These are phyloP conservation scores for Leishmania lainsoni DNA, from an alignment of 208 protist genomes.

Conservation along the genomic window DNA sequence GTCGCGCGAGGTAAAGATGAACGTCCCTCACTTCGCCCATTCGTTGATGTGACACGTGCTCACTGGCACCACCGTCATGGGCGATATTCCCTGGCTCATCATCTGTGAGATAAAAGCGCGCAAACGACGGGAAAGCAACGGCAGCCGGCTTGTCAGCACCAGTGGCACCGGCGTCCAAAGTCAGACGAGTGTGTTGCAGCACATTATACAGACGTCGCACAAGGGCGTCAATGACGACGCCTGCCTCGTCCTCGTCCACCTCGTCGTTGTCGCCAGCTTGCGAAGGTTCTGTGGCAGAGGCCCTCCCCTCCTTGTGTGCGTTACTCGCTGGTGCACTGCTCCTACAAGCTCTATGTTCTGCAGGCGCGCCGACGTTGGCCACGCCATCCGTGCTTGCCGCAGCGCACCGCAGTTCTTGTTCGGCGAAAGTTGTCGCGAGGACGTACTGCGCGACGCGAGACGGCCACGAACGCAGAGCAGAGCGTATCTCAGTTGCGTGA, in stretches of 20 bases:
- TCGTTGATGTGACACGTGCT: not conserved
- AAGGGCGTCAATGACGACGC: not conserved
- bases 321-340: not conserved
- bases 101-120: slow-evolving; percentile 26
- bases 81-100: not conserved
- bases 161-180: not conserved
- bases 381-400: not conserved
- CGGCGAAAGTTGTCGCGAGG: not conserved
- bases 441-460: slow-evolving; percentile 30
- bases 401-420: slow-evolving; percentile 6
- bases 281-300: not conserved
- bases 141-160: not conserved
- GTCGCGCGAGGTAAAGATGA: slow-evolving; percentile 4
- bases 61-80: not conserved
- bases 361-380: not conserved
- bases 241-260: not conserved
- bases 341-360: not conserved
- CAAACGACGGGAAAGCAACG: slow-evolving; percentile 28
- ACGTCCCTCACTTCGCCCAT: not conserved
- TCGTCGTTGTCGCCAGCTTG: not conserved
- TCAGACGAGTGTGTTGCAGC: slow-evolving; percentile 16
- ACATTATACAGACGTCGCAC: slow-evolving; percentile 14
- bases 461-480: slow-evolving; percentile 33
- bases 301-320: not conserved
- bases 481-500: slow-evolving; percentile 5